phyloP scores from a whole-genome alignment of 352 stramenopile species.

The Plasmopara viticola region DNA sequence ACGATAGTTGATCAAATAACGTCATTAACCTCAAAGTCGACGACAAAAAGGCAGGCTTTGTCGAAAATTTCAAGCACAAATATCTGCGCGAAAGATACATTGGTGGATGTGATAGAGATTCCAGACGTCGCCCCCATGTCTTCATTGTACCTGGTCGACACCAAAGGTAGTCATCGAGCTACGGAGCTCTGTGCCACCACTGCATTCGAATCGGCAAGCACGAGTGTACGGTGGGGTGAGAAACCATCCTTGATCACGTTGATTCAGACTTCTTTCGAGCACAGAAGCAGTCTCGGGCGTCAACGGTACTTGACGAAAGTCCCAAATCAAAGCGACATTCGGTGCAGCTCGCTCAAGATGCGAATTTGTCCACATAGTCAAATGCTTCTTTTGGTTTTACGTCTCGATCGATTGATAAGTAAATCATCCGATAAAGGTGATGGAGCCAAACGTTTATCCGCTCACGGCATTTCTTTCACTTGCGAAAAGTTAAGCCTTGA shows the following conservation, averaged over 20 bases:
- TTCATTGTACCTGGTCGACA: slow-evolving; percentile 19
- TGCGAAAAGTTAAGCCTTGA: slow-evolving; percentile 26
- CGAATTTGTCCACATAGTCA: slow-evolving; percentile 23
- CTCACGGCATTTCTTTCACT: slow-evolving; percentile 26
- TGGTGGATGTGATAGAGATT: slow-evolving; percentile 26
- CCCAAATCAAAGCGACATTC: slow-evolving; percentile 24
- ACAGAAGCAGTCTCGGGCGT: slow-evolving; percentile 20
- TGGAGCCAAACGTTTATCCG: slow-evolving; percentile 8
- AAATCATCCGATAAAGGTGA: slow-evolving; percentile 10
- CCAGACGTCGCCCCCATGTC: slow-evolving; percentile 16
- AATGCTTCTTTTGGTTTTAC: slow-evolving; percentile 43
- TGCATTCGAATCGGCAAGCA: slow-evolving; percentile 24
- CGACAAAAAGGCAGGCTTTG: slow-evolving; percentile 11
- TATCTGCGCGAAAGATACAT: slow-evolving; percentile 21
- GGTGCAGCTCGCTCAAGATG: slow-evolving; percentile 13
- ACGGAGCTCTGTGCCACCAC: slow-evolving; percentile 23
- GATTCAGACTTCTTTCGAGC: slow-evolving; percentile 14
- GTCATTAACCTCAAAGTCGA: slow-evolving; percentile 26
- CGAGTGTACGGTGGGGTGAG: slow-evolving; percentile 22
- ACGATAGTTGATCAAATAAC: slow-evolving; percentile 31
- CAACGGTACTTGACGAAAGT: slow-evolving; percentile 22
- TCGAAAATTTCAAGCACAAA: slow-evolving; percentile 24
- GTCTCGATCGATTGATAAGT: slow-evolving; percentile 42
- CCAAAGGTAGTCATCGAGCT: slow-evolving; percentile 19
- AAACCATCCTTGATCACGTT: slow-evolving; percentile 13